These are phyloP conservation scores for Arthrobotrys conoides DNA, from an alignment of 2,329 filamentous ascomycete species.

Conservation along the genomic window DNA sequence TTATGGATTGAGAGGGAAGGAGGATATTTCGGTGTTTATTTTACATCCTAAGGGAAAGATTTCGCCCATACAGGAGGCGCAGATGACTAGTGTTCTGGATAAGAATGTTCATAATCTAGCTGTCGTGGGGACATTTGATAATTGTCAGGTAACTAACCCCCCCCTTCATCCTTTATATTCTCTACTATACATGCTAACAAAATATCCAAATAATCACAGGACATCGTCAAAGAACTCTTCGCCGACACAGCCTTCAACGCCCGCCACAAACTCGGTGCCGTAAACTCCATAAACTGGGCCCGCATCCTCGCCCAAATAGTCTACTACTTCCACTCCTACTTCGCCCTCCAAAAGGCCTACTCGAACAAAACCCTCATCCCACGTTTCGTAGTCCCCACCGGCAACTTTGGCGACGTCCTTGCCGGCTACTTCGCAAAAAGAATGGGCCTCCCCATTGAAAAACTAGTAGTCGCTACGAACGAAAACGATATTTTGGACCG, in stretches of 20 bases:
- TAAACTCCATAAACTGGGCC: conserved; percentile 97
- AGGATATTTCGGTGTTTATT: conserved; percentile 97
- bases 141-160: conserved; percentile 79
- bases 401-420: conserved; percentile 96
- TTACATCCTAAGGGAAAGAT: conserved; percentile 92
- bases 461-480: conserved; percentile 93
- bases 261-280: conserved; percentile 86
- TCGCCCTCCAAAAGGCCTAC: conserved; percentile 78
- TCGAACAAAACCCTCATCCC: conserved; percentile 72
- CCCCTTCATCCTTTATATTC: too few relatives aligned
- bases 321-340: conserved; percentile 97
- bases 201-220: conserved; percentile 68
- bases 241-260: conserved; percentile 86
- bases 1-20: conserved; percentile 93
- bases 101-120: conserved; percentile 92
- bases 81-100: conserved; percentile 96
- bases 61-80: conserved; percentile 91
- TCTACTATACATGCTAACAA: too few relatives aligned
- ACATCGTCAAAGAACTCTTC: conserved; percentile 94
- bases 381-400: conserved; percentile 90
- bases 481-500: conserved; percentile 97
- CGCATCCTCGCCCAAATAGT: conserved; percentile 96
- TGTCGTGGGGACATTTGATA: conserved; percentile 92
- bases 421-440: conserved; percentile 91
- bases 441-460: conserved; percentile 90